Base-by-base conservation (phyloP, 73 alveolate genomes). In the Tetrahymena borealis region DNA sequence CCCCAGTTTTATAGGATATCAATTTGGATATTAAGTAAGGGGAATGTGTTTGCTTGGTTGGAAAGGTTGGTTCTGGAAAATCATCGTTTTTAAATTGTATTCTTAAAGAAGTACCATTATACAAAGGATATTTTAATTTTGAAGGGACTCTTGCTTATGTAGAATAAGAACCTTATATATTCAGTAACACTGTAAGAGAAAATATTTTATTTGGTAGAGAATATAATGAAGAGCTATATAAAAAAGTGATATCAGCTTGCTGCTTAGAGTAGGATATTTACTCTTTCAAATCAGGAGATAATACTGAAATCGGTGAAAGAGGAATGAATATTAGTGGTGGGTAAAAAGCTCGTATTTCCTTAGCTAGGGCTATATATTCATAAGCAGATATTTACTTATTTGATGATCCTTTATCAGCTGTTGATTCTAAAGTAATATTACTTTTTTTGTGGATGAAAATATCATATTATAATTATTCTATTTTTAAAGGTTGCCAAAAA, bases 301-400 rank as follows among this genome's bases (percentile, higher is more conserved):
- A 90, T 9, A 96, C 98, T 1, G 98, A 96, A 92, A 96, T 96
- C 39, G 98, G 98, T 11, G 98, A 96, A 91, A 96, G 94, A 91
- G 98, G 98, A 20, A 93, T 96, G 0, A 96, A 96, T 91, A 85
- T 96, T 39, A 93, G 97, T 32, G 98, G 98, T 39, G 98, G 98
- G 33, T 96, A 97, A 92, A 96, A 97, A 96, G 95, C 97, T 0
- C 96, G 98, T 95, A 96, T 97, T 16, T 79, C 97, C 0, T 94
- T 97, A 38, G 99, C 99, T 35, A 96, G 99, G 91, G 96, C 97
- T 39, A 79, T 97, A 90, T 97, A 97, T 91, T 95, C 99, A 13
- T 92, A 93, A 24, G 95, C 97, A 78, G 98, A 97, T 60, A 91
- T 96, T 11, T 96, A 91, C 37, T 93, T 97, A 38, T 79, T 95